Evolutionary conservation across 1,284 basidiomycete genomes (phyloP), one percentile per base, ranked within the genome.

Genomic region (Schizopora paradoxa): DNA sequence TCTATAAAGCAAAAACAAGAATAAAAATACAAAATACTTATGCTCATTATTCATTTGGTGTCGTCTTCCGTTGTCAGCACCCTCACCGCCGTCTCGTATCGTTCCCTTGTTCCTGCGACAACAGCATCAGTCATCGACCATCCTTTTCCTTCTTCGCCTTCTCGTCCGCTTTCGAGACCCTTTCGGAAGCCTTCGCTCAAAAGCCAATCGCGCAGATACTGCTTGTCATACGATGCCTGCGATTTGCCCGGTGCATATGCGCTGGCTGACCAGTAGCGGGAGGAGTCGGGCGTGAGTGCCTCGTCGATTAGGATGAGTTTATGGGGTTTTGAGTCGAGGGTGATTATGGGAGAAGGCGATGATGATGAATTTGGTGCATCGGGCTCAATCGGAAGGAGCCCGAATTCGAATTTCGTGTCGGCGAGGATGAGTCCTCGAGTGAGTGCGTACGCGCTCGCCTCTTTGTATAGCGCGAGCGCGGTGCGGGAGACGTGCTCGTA

Each of bases 171-270:
- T 58, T 92, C 90, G 25, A 90, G 69, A 0, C 86, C 89, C 62
- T 87, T 90, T 52, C 72, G 73, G 63, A 89, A 91, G 0, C 89
- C 90, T 4, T 72, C 68, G 21, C 67, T 63, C 19, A 79, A 78
- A 32, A 97, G 69, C 87, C 92, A 93, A 63, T 98, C 93, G 28
- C 96, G 74, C 36, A 99, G 69, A 61, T 88, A 97, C 67, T 99
- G 95, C 71, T 99, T 99, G 66, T 99, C 96, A 59, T 96, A 99
- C 58, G 90, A 92, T 16, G 83, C 77, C 66, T 97, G 95, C 0
- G 82, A 68, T 22, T 76, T 71, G 6, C 95, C 95, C 2, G 80
- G 73, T 31, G 69, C 66, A 67, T 96, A 99, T 2, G 70, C 76
- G 10, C 70, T 73, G 0, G 82, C 73, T 1, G 91, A 85, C 95